Conservation (phyloP, 805 yeast genomes). For the Brettanomyces nanus region DNA sequence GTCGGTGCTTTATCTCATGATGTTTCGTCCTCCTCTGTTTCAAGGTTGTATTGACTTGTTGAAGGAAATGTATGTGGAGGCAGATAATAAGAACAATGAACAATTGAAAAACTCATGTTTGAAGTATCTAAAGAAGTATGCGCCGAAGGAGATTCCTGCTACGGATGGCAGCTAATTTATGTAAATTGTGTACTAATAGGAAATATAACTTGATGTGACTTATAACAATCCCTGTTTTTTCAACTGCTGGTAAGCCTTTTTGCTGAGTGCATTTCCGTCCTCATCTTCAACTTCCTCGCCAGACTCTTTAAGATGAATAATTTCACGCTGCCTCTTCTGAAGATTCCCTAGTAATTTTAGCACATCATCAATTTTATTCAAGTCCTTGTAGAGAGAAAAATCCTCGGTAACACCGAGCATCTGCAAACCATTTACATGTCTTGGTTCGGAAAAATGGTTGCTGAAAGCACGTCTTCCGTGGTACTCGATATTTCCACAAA, state of each 20-base stretch:
- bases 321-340: slow-evolving; percentile 28
- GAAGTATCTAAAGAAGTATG: slow-evolving; percentile 40
- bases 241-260: slow-evolving; percentile 73
- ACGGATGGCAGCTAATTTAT: neutral
- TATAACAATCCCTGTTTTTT: slow-evolving; percentile 80
- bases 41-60: slow-evolving; percentile 42
- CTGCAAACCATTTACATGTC: slow-evolving; percentile 66
- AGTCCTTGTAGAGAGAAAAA: slow-evolving; percentile 45
- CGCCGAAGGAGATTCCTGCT: slow-evolving; percentile 9
- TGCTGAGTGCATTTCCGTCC: slow-evolving; percentile 88
- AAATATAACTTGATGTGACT: neutral
- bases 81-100: slow-evolving; percentile 30
- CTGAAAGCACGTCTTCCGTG: slow-evolving; percentile 67
- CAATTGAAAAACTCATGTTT: slow-evolving; percentile 40
- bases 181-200: neutral
- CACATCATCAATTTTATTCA: slow-evolving; percentile 65
- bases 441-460: slow-evolving; percentile 63
- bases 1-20: slow-evolving; percentile 70
- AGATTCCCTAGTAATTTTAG: slow-evolving; percentile 43
- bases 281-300: slow-evolving; percentile 83
- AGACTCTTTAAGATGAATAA: slow-evolving; percentile 37
- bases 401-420: slow-evolving; percentile 62
- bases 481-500: slow-evolving; percentile 70
- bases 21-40: slow-evolving; percentile 86
- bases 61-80: slow-evolving; percentile 35